Evolutionary conservation across 2,329 filamentous ascomycete genomes (phyloP), one percentile per base, ranked within the genome.

Genomic region (Microcyclosporella mali): DNA sequence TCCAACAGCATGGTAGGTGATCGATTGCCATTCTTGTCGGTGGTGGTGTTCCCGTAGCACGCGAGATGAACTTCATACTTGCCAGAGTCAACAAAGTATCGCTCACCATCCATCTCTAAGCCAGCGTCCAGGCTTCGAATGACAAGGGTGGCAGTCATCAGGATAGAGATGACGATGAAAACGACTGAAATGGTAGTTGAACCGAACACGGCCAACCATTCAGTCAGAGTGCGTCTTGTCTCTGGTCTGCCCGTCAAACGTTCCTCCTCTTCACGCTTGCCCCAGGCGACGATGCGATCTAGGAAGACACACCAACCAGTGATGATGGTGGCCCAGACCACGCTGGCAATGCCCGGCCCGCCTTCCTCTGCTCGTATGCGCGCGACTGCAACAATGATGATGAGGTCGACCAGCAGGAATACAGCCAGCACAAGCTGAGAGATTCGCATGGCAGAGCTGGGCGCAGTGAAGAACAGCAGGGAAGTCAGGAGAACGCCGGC

Each of bases 261-360:
- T 63, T 95, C 84, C 62, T 98, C 92, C 63, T 97, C 92, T 57
- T 95, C 88, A 1, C 74, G 74, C 66, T 97, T 97, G 43, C 90
- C 92, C 84, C 88, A 94, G 57, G 84, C 77, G 7, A 98, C 92
- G 3, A 85, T 81, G 36, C 84, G 77, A 59, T 95, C 90, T 6
- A 84, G 85, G 7, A 83, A 57, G 15, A 95, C 72, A 17, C 84
- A 84, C 80, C 88, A 97, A 2, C 85, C 63, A 28, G 84, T 78
- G 61, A 94, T 86, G 34, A 92, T 52, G 2, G 88, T 72, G 14
- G 87, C 85, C 89, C 85, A 95, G 12, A 87, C 68, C 2, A 90
- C 84, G 32, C 85, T 92, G 8, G 79, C 80, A 42, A 92, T 84
- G n/a, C 92, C 92, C 1, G 92, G 82, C 83, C 88, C 94, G 25